Evolutionary conservation across 1,139 yeast species (phyloP).

Genomic region (Debaryomyces coudertii): DNA sequence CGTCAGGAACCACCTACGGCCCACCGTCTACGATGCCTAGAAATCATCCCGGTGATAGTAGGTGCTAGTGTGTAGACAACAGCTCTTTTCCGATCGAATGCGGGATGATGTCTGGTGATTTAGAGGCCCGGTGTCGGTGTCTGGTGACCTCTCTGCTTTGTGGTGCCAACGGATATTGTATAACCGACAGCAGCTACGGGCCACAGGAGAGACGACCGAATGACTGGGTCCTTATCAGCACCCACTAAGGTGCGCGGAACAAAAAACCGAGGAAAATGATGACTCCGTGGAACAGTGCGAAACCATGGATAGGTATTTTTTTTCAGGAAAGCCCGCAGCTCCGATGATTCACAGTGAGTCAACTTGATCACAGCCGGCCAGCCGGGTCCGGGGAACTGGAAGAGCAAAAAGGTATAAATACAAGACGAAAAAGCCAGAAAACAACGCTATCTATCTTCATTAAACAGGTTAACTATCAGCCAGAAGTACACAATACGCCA

Average conservation of each 20-base stretch:
- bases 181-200: background rate
- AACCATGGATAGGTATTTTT: background rate
- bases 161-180: too few relatives aligned
- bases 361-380: slow-evolving; percentile 9
- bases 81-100: too few relatives aligned
- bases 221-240: background rate
- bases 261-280: background rate
- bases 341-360: slow-evolving; percentile 15
- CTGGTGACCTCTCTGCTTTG: too few relatives aligned
- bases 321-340: slow-evolving; percentile 10
- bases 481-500: background rate
- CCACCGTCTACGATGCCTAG: too few relatives aligned
- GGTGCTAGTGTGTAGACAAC: too few relatives aligned
- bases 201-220: background rate
- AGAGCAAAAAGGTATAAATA: background rate
- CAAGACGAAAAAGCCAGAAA: background rate
- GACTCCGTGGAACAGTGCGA: background rate
- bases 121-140: too few relatives aligned
- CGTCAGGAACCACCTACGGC: too few relatives aligned
- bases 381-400: slow-evolving; percentile 16
- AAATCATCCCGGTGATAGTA: too few relatives aligned
- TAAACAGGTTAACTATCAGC: background rate
- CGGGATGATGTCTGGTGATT: too few relatives aligned
- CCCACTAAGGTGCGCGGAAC: background rate
- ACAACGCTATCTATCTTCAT: background rate